Percentiles rank a stretch among this genome's conserved stretches.
phyloP scores from a whole-genome alignment of 2,329 filamentous ascomycete genomes.

The Apiospora arundinis region DNA sequence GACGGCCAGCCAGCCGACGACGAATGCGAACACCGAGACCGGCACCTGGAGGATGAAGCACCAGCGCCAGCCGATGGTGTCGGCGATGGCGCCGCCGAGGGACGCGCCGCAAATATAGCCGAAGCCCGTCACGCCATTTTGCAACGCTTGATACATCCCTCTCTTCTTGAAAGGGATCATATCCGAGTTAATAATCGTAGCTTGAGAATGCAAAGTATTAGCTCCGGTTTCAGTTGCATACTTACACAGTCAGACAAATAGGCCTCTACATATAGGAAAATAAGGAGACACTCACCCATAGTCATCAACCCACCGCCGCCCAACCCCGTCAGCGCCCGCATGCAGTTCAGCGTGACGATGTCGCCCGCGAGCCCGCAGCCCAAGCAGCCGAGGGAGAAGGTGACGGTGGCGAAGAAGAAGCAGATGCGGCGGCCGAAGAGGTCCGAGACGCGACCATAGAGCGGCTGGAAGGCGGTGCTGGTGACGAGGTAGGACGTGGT shows the following conservation, averaged over 20 bases:
- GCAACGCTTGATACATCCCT: conserved; percentile 66
- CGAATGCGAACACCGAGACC: conserved; percentile 59
- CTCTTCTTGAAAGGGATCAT: conserved; percentile 63
- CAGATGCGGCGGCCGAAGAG: conserved; percentile 66
- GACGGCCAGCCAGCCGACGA: conserved; percentile 60
- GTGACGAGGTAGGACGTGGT: conserved; percentile 77
- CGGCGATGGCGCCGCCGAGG: conserved; percentile 65
- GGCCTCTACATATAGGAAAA: too few species aligned
- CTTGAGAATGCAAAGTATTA: conserved; percentile 36
- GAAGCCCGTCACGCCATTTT: conserved; percentile 67
- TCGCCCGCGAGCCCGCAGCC: conserved; percentile 68
- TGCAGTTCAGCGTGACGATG: conserved; percentile 66
- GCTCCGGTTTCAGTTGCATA: too few species aligned
- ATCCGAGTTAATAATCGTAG: conserved; percentile 66
- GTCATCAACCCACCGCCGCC: conserved; percentile 73
- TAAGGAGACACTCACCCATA: conserved; percentile 64
- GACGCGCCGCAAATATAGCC: conserved; percentile 68
- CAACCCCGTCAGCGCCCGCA: conserved; percentile 71
- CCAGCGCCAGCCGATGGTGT: conserved; percentile 71
- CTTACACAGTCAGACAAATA: too few species aligned
- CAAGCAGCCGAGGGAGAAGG: conserved; percentile 67
- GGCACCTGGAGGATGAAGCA: conserved; percentile 70
- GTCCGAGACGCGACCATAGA: conserved; percentile 27
- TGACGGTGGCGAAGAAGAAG: conserved; percentile 68
- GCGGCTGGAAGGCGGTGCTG: conserved; percentile 37